Conservation (phyloP, 306 rosid species). For the Luffa aegyptiaca region DNA sequence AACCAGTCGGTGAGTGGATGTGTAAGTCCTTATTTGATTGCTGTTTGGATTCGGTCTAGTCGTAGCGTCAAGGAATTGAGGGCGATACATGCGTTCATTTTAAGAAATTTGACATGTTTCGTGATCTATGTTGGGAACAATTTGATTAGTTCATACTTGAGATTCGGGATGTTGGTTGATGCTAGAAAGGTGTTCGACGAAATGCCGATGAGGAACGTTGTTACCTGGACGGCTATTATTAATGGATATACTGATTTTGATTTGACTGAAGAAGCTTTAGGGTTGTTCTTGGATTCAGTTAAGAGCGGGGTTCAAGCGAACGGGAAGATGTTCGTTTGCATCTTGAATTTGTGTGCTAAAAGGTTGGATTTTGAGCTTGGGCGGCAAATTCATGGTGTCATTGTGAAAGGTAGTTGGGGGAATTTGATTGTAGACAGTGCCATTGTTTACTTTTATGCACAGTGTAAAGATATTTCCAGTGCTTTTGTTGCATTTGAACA, state of each 20-base stretch:
- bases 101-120: slow-evolving; percentile 28
- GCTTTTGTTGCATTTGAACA: slow-evolving; percentile 53
- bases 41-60: slow-evolving; percentile 54
- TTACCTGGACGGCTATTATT: slow-evolving; percentile 84
- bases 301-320: slow-evolving; percentile 40
- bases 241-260: slow-evolving; percentile 52
- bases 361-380: slow-evolving; percentile 57
- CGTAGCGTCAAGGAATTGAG: slow-evolving; percentile 39
- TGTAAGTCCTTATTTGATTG: slow-evolving; percentile 36
- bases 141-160: slow-evolving; percentile 56
- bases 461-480: slow-evolving; percentile 44
- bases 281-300: slow-evolving; percentile 40
- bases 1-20: slow-evolving; percentile 12
- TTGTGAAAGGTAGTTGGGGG: slow-evolving; percentile 55
- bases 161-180: slow-evolving; percentile 31
- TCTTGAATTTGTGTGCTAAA: slow-evolving; percentile 55
- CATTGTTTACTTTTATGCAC: slow-evolving; percentile 58
- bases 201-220: slow-evolving; percentile 52
- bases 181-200: slow-evolving; percentile 68
- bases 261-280: slow-evolving; percentile 55
- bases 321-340: slow-evolving; percentile 66
- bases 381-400: slow-evolving; percentile 54
- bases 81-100: slow-evolving; percentile 42
- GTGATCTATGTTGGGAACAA: slow-evolving; percentile 55
- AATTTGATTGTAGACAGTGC: slow-evolving; percentile 67